These are phyloP conservation scores for Amaranthus cruentus DNA, from an alignment of 148 eudicot genomes.

Conservation along the genomic window DNA sequence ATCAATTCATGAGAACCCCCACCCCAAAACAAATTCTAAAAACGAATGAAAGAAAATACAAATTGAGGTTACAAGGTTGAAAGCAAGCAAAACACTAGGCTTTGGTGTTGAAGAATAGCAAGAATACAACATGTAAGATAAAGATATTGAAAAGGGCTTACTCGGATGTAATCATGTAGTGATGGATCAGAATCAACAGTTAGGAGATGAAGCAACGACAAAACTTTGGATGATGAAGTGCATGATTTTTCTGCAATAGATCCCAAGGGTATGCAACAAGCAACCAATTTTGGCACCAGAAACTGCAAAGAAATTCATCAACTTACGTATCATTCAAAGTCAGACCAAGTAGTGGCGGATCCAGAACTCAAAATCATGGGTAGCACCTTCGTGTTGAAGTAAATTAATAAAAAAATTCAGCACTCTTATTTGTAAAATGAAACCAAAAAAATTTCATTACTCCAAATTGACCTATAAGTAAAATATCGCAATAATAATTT, in stretches of 20 bases:
- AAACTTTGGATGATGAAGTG: conserved; percentile 51
- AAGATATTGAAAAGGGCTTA: conserved; percentile 29
- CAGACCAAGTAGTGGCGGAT: no score
- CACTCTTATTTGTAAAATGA: no score
- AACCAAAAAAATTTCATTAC: no score
- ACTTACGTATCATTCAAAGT: background rate
- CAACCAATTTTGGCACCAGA: conserved; percentile 80
- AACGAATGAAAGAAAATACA: background rate
- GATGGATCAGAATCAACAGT: conserved; percentile 75
- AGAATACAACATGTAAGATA: background rate
- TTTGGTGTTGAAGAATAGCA: background rate
- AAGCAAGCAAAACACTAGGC: no score
- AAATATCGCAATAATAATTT: no score
- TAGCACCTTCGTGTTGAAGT: no score
- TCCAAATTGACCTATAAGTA: no score
- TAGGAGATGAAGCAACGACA: conserved; percentile 72
- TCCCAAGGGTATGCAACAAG: conserved; percentile 45
- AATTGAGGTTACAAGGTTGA: background rate
- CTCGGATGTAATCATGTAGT: conserved; percentile 71
- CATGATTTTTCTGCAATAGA: conserved; percentile 27
- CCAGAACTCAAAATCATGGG: no score
- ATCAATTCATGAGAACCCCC: background rate
- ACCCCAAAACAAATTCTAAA: background rate
- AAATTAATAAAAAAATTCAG: no score
- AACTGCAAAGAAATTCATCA: conserved; percentile 40